Conservation (phyloP, 495 filamentous ascomycete species). For the Lasiosphaeria miniovina region DNA sequence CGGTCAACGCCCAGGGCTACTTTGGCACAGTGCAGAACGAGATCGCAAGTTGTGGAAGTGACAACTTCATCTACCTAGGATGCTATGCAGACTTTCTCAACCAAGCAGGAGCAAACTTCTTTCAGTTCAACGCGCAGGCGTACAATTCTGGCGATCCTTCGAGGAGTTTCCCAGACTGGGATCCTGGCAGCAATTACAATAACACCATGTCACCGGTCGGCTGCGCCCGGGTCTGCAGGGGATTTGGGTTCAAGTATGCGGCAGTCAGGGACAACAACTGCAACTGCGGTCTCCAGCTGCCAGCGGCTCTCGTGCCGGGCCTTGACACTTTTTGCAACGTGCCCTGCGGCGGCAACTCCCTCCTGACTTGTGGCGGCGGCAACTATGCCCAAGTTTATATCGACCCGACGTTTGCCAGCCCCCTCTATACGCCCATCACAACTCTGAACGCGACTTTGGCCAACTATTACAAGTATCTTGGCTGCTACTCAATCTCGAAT, state of each 20-base stretch:
- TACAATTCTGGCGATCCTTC: conserved; percentile 16
- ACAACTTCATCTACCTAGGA: conserved; percentile 23
- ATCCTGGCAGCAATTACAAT: conserved; percentile 21
- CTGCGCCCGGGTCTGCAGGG: conserved; percentile 26
- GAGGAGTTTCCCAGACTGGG: conserved; percentile 19
- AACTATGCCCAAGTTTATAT: conserved; percentile 15
- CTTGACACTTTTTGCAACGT: conserved; percentile 9
- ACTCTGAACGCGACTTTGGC: background rate
- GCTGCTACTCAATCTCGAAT: conserved; percentile 6
- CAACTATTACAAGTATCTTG: conserved; percentile 8
- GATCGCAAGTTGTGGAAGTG: conserved; percentile 9
- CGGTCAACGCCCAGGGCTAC: conserved; percentile 23
- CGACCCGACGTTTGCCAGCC: conserved; percentile 22
- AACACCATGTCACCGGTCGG: conserved; percentile 23
- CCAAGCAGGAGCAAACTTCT: background rate
- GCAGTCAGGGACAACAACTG: conserved; percentile 20
- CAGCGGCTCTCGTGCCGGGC: background rate
- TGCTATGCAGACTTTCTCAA: conserved; percentile 18
- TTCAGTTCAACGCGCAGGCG: conserved; percentile 13
- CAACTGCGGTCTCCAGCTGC: conserved; percentile 24
- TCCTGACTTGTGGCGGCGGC: conserved; percentile 18
- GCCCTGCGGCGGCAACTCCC: conserved; percentile 14
- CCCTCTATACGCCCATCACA: background rate
- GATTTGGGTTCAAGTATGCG: conserved; percentile 27
- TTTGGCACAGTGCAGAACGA: conserved; percentile 15